A percentile compares a stretch with the other conserved stretches of the same genome.
Evolutionary conservation across 2,329 filamentous ascomycete genomes (phyloP).

Genomic region (Pyrenophora graminea): DNA sequence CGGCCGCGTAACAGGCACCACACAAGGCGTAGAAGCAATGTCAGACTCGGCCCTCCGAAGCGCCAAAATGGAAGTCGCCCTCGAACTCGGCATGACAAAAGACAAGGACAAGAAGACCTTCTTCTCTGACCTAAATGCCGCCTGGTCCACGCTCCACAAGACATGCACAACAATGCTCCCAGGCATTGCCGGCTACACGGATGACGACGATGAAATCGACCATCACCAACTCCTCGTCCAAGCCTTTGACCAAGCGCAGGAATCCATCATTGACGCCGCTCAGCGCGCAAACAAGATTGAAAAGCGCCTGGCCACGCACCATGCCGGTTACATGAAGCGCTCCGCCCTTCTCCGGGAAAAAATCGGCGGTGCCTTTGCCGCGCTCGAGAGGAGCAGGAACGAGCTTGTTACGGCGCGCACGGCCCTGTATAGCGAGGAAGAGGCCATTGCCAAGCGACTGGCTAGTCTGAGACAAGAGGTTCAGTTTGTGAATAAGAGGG

Average conservation of each 20-base stretch:
- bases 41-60: conserved; percentile 73
- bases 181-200: conserved; percentile 75
- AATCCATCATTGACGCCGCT: conserved; percentile 72
- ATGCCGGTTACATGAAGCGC: conserved; percentile 88
- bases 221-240: conserved; percentile 67
- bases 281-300: conserved; percentile 85
- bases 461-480: conserved; percentile 82
- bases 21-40: conserved; percentile 65
- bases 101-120: conserved; percentile 59
- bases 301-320: conserved; percentile 85
- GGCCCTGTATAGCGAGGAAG: conserved; percentile 78
- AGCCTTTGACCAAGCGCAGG: conserved; percentile 76
- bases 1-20: conserved; percentile 64
- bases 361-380: conserved; percentile 73
- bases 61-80: conserved; percentile 75
- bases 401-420: conserved; percentile 76
- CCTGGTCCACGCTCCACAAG: conserved; percentile 57
- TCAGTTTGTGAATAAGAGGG: conserved; percentile 74
- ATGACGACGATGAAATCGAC: conserved; percentile 73
- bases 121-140: conserved; percentile 43
- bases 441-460: conserved; percentile 72
- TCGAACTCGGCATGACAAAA: conserved; percentile 62
- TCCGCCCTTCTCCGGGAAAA: conserved; percentile 80
- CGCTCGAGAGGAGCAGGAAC: conserved; percentile 71
- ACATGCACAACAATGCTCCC: conserved; percentile 61